Conservation (phyloP, 306 rosid species). For the Quercus ilex region DNA sequence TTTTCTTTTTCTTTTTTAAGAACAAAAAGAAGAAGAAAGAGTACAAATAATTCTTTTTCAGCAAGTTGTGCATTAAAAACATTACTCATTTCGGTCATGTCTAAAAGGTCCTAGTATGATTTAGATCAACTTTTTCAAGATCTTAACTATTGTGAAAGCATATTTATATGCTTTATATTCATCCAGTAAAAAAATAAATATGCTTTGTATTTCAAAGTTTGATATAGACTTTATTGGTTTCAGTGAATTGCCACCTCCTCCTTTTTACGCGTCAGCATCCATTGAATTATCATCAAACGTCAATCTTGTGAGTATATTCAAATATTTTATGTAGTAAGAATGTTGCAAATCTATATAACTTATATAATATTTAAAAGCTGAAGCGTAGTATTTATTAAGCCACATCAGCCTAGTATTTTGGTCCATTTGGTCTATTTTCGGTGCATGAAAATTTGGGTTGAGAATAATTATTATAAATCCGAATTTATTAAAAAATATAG, state of each 20-base stretch:
- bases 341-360: not conserved
- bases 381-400: too few species aligned
- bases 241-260: constrained; percentile 3
- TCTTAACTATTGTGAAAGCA: not conserved
- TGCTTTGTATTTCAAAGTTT: not conserved
- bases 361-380: not conserved
- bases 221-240: not conserved
- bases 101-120: too few species aligned
- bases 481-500: too few species aligned
- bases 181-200: too few species aligned
- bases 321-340: not conserved
- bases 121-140: too few species aligned
- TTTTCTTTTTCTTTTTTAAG: too few species aligned
- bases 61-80: too few species aligned
- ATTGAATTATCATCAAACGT: constrained; percentile 7
- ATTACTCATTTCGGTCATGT: too few species aligned
- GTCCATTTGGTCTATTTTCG: too few species aligned
- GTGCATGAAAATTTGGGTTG: not conserved
- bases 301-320: not conserved
- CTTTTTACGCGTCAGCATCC: not conserved
- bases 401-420: too few species aligned
- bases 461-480: not conserved
- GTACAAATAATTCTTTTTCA: too few species aligned
- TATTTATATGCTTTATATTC: not conserved
- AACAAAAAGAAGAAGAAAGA: too few species aligned